Conservation (phyloP, 176 grass and related monocot genomes). For the Alopecurus myosuroides region DNA sequence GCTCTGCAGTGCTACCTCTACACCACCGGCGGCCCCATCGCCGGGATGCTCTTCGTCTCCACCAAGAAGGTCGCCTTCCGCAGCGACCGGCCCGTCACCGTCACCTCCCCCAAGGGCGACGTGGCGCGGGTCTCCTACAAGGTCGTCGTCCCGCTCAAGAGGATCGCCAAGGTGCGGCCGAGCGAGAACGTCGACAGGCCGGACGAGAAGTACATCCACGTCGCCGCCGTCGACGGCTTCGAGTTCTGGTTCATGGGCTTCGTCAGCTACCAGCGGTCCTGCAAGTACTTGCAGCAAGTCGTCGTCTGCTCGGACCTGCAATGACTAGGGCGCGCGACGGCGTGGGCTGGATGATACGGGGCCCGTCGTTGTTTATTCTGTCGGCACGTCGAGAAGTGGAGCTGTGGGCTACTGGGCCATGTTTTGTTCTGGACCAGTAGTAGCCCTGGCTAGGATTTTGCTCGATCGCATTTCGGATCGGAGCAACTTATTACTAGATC, state of each 20-base stretch:
- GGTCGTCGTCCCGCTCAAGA: slow-evolving; percentile 47
- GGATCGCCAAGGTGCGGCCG: slow-evolving; percentile 37
- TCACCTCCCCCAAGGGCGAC: slow-evolving; percentile 41
- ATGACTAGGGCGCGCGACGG: background rate
- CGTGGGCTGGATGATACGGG: background rate
- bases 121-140: slow-evolving; percentile 59
- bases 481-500: slow-evolving; percentile 14
- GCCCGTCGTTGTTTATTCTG: background rate
- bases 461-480: slow-evolving; percentile 21
- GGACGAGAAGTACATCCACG: slow-evolving; percentile 69
- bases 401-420: slow-evolving; percentile 10
- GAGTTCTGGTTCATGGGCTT: slow-evolving; percentile 97
- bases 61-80: slow-evolving; percentile 71
- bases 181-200: slow-evolving; percentile 58
- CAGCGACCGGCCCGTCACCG: slow-evolving; percentile 54
- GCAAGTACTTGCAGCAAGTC: slow-evolving; percentile 54
- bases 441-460: slow-evolving; percentile 11
- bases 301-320: slow-evolving; percentile 28
- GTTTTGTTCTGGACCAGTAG: slow-evolving; percentile 12
- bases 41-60: slow-evolving; percentile 79
- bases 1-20: slow-evolving; percentile 78
- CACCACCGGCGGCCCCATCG: slow-evolving; percentile 72
- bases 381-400: slow-evolving; percentile 52
- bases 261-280: slow-evolving; percentile 58
- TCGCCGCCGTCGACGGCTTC: slow-evolving; percentile 64